Evolutionary conservation across 257 asterid species (phyloP), one percentile per base, ranked within the genome.

Genomic region (Solanum gandarillasii): DNA sequence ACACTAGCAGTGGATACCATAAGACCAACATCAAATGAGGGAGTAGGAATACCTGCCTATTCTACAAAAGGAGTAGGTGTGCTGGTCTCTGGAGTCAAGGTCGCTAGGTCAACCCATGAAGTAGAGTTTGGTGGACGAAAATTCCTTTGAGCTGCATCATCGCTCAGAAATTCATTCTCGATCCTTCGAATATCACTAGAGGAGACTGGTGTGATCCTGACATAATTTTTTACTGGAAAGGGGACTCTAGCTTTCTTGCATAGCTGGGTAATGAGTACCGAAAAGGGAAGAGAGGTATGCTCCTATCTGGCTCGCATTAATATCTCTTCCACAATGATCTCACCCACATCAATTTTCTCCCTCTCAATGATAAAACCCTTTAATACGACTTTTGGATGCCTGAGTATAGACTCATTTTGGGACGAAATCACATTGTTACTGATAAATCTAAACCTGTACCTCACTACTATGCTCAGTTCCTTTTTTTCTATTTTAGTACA

Each of bases 151-250:
- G 62, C 9, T 18, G n/a, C n/a, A 52, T 52, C 1, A 52, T 6
- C n/a, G 1, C 62, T 18, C 0, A 52, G 1, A 52, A 52, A 52
- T 3, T 52, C n/a, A 52, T 0, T n/a, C n/a, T 52, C 9, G 4
- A 52, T 52, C 23, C 2, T 52, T 6, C 23, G 23, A 52, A 18
- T 18, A 52, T 18, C 9, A 18, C 62, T 52, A 2, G 62, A 52
- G 62, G n/a, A 6, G n/a, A 52, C 4, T 52, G 9, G 23, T 4
- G 0, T 52, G 62, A 52, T 52, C 62, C 2, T 52, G n/a, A 52
- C 4, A 52, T 52, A 3, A 52, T 0, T 20, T 18, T 3, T 18
- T 18, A 52, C 10, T 52, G 0, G 21, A 18, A 52, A 6, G 1
- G n/a, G n/a, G 62, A 52, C 62, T 18, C 62, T 1, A 52, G 0